Evolutionary conservation across 2,329 filamentous ascomycete species (phyloP).

Genomic region (Colletotrichum sp.): DNA sequence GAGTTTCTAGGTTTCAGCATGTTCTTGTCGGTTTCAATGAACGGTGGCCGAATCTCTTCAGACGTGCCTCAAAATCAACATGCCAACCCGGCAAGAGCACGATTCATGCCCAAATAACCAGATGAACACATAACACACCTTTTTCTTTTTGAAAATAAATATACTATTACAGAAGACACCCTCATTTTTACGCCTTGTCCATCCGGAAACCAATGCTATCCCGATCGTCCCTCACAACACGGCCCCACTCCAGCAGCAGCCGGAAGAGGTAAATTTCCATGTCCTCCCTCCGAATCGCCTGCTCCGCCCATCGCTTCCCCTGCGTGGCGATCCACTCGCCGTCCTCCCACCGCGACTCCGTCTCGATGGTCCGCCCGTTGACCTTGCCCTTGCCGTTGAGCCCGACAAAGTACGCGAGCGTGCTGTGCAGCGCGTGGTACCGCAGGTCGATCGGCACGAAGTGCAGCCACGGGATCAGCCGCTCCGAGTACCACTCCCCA

Average conservation of each 20-base stretch:
- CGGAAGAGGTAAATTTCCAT: conserved; percentile 84
- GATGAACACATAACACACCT: neutral
- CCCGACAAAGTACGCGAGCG: conserved; percentile 75
- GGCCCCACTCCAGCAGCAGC: conserved; percentile 77
- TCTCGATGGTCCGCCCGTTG: conserved; percentile 50
- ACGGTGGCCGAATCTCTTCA: accelerated
- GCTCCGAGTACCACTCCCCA: conserved; percentile 79
- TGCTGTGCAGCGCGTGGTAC: conserved; percentile 76
- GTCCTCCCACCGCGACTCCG: conserved; percentile 56
- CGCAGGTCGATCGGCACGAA: conserved; percentile 80
- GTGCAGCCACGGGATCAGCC: conserved; percentile 78
- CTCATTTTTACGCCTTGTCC: neutral
- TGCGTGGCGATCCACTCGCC: conserved; percentile 69
- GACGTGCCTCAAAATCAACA: neutral
- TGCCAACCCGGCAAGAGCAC: neutral
- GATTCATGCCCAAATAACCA: neutral
- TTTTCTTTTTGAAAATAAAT: neutral
- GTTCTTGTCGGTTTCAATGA: neutral
- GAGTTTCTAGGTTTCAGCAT: neutral
- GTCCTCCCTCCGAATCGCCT: conserved; percentile 71
- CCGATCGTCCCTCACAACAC: conserved; percentile 67
- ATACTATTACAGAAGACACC: neutral
- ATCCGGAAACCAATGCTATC: conserved; percentile 47
- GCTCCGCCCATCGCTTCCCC: conserved; percentile 68
- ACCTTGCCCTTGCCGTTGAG: conserved; percentile 48